Base-by-base conservation (phyloP, 2,329 filamentous ascomycete genomes). In the Aspergillus pseudonomiae region DNA sequence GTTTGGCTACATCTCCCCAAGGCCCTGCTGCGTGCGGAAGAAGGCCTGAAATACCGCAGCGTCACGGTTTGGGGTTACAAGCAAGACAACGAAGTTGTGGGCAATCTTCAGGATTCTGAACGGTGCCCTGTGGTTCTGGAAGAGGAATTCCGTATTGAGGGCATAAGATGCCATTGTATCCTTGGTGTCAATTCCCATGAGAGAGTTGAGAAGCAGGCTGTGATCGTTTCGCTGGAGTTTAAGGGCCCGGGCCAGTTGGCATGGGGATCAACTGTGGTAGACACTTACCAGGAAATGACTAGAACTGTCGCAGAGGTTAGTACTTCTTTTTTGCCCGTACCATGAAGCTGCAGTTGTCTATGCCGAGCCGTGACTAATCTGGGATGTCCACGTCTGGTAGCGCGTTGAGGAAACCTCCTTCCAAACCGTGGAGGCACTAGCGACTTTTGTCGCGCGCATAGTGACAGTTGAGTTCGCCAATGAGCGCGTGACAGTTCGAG, bases 101-200 rank as follows among this genome's bases (percentile, higher is more conserved):
- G 65, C 39, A 60, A 65, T 56, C 68, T 66, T 16, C 66, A 69
- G 45, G 72, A 72, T n/a, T 69, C 71, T 14, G 65, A 67, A 32
- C 70, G 72, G 32, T 69, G 68, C 39, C 68, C 72, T 24, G 68
- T 75, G 41, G 69, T 75, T 6, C 52, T 78, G 65, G 73, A 76
- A 55, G 75, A 80, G 61, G 76, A 78, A 62, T 79, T 80, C 63
- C 71, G 73, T 2, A 77, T 84, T 64, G 77, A 80, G 43, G 76
- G 77, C 1, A 78, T 83, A 56, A 73, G 79, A 28, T 80, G 79
- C 65, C 74, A 78, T 54, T 82, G 80, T 68, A 80, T 85, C 34
- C 76, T 85, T 62, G 83, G 83, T 1, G 81, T 85, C n/a, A 85
- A 85, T 63, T 76, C 79, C 2, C 83, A 84, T 65, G 83, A 85